Base-by-base conservation (phyloP, 768 basidiomycete genomes). In the Suillus subalutaceus region DNA sequence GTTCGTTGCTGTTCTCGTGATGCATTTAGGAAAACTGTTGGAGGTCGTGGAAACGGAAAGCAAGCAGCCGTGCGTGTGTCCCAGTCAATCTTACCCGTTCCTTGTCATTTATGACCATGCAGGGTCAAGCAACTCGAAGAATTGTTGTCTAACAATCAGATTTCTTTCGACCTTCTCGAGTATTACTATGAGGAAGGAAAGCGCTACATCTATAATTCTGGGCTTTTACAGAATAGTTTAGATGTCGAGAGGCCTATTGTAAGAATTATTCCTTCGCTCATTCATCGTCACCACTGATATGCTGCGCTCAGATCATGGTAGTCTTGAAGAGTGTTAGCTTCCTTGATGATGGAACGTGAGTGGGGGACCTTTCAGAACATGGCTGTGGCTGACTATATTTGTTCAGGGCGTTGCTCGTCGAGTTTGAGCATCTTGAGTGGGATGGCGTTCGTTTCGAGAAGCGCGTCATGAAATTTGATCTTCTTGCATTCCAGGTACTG, bases 131-230 rank as follows among this genome's bases (percentile, higher is more conserved):
- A 32, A 43, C 12, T 60, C 41, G n/a, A 60, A 20, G 41, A 43
- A 40, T 20, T 23, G 30, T 41, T 60, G 18, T 41, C 59, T 60
- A 32, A 32, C 41, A 43, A 43, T 41, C 41, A 43, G 59, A 43
- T 60, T 43, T 43, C 59, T 18, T 60, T 43, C 30, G 59, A 60
- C 12, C 59, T 60, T 60, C 59, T 60, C 12, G 59, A 43, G 23
- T 60, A 43, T 32, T 60, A 60, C 38, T 60, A 32, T 8, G 59
- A 60, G 18, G 59, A 60, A 60, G 59, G 59, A 43, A 18, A 20
- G 6, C 26, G 0, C 18, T 60, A 60, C 26, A 38, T 20, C 26
- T 41, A 30, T 18, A 20, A 60, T 20, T 3, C 4, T 30, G 59
- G 59, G 30, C 41, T 60, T 23, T 41, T 12, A 30, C 16, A 43